Base-by-base conservation (phyloP, 31 red algal genomes). In the Asparagopsis taxiformis region DNA sequence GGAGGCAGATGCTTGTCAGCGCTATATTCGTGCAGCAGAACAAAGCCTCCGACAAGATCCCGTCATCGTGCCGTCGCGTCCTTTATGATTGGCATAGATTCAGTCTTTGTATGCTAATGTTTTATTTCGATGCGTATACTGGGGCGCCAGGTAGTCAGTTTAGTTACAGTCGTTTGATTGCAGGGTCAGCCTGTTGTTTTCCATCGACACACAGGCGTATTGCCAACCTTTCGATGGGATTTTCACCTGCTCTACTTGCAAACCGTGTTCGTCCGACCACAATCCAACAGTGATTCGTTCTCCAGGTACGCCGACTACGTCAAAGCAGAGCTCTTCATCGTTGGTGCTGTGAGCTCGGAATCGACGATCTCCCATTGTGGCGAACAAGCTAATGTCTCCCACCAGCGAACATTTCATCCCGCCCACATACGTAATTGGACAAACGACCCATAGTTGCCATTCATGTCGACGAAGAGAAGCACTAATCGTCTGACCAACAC, bases 351-450 rank as follows among this genome's bases (percentile, higher is more conserved):
- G 49, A 22, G 67, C 35, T 17, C 68, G 36, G 34, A 84, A 31
- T 32, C 80, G 68, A 30, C 68, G 57, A 35, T 84, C 68, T 22
- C 80, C 80, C 54, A 84, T 72, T 30, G 80, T 73, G 51, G 80
- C 80, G 44, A 74, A 84, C 8, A 38, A 35, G 49, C 54, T 72
- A 0, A 32, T 20, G 52, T 84, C 80, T 3, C 80, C 80, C 2
- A 84, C 66, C 41, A 84, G 37, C 20, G 66, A 34, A 62, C 32
- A 59, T 30, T 31, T 21, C 19, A 41, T 62, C 7, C 58, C 32
- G 29, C 9, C 60, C 16, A 29, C 59, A 50, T 43, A 57, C 21
- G 29, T 58, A 10, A 74, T 28, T 58, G 80, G 80, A 44, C 80
- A 84, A 0, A 66, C 31, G 0, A 84, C 70, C 68, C 68, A 84